A percentile compares a stretch with the other conserved stretches of the same genome.
Evolutionary conservation across 2,329 filamentous ascomycete genomes (phyloP).

Genomic region (Hirsutella minnesotensis): DNA sequence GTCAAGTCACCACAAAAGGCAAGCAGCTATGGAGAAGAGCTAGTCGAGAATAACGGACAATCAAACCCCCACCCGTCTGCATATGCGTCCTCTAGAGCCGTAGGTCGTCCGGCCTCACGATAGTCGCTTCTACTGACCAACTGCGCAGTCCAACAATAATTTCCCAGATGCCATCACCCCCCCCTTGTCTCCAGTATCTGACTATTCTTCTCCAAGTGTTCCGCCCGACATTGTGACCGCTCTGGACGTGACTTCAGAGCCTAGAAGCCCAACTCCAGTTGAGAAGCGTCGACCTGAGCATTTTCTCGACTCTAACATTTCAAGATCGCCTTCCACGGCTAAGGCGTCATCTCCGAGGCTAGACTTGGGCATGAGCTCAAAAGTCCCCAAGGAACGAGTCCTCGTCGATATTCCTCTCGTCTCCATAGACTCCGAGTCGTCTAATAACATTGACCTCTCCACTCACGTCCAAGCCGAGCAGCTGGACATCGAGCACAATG

Average conservation of each 20-base stretch:
- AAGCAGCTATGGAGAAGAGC: too few species aligned
- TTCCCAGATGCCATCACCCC: conserved; percentile 10
- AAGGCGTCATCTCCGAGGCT: conserved; percentile 6
- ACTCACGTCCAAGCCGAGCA: background rate
- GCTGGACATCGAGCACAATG: background rate
- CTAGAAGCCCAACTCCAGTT: conserved; percentile 12
- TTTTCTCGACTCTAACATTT: conserved; percentile 11
- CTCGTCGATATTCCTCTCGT: conserved; percentile 14
- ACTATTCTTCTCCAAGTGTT: conserved; percentile 9
- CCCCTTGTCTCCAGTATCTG: conserved; percentile 15
- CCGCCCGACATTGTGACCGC: conserved; percentile 8
- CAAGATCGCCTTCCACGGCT: conserved; percentile 4
- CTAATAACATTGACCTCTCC: background rate
- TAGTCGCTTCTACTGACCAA: background rate
- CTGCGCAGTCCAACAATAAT: background rate
- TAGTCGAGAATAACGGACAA: too few species aligned
- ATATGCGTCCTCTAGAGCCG: too few species aligned
- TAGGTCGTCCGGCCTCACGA: too few species aligned
- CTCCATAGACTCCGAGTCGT: conserved; percentile 6
- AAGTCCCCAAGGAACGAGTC: background rate
- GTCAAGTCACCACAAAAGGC: background rate
- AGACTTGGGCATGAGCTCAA: background rate
- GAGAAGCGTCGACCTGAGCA: background rate
- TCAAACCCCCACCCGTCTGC: too few species aligned
- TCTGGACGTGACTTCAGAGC: conserved; percentile 19